Evolutionary conservation across 75 land plant genomes (phyloP), one percentile per base, ranked within the genome.

Genomic region (Pinus tabuliformis): DNA sequence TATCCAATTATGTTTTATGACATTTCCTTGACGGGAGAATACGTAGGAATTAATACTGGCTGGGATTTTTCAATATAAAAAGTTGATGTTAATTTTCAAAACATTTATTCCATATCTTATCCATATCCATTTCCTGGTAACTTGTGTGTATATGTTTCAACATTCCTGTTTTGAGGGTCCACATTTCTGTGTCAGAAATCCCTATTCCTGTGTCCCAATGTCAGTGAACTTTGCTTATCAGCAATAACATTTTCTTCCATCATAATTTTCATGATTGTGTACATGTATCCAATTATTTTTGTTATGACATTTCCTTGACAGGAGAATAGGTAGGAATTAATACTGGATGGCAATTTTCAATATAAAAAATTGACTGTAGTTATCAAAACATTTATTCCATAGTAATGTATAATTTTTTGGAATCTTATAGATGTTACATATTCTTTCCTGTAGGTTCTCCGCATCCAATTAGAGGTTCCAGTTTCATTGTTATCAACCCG

Each of bases 381-480:
- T 49, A 7, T 49, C 52, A 49, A 49, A 49, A 49, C 52, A 49
- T 49, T 49, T 49, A 49, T 49, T 49, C 52, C 9, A 49, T 9
- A 49, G 52, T 9, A 49, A 49, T 49, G 8, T 68, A 14, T 78
- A 73, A 37, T 18, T 18, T 61, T n/a, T 68, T 36, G 24, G 21
- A n/a, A 42, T 42, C 52, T 68, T 42, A 68, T 68, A 42, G 37
- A 42, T 42, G 9, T 42, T n/a, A 21, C 52, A 42, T 42, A 5
- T 42, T 68, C n/a, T 73, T 45, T 54, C 21, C 12, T 22, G 3
- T 60, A 97, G 99, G 92, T 85, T 56, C 75, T 97, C 39, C 56
- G 74, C 76, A 84, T 97, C 64, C 83, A 92, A 57, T 87, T 93
- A 58, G 99, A 97, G 56, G 81, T 86, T 56, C 91, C 92, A 28